Base-by-base conservation (phyloP, 345 rosid genomes). In the Linum lewisii region DNA sequence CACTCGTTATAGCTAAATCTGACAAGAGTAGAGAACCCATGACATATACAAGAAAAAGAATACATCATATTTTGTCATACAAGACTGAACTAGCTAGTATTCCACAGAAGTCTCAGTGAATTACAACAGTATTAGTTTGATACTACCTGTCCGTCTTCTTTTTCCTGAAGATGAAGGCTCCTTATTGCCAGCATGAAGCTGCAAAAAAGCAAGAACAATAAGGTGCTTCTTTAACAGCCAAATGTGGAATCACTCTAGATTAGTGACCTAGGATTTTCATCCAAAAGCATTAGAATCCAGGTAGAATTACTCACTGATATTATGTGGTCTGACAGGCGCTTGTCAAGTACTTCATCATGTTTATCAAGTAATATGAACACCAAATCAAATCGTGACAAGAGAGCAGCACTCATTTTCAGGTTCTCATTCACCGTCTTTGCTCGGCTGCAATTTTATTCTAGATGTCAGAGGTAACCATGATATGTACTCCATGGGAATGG, bases 401-500 rank as follows among this genome's bases (percentile, higher is more conserved):
- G 90, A 66, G 99, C 91, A 69, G 91, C 89, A 72, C 84, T 93
- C 97, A 89, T 89, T 71, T 87, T 89, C 77, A 93, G 77, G 73
- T 93, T 93, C 73, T 93, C 99, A 21, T 93, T 93, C 70, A 93
- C 97, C 32, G 99, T 93, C 85, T 83, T 92, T 34, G 97, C 94
- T 47, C 95, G 99, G 85, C 95, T 93, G 94, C 83, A 84, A 79
- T 69, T 58, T 66, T 63, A 77, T 69, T 72, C 70, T 62, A 64
- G 58, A 61, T 21, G 57, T 62, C 49, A 68, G 19, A 21, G 19
- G 19, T 51, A 18, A 51, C 54, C 16, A 51, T 53, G 9, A 36
- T 32, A 23, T n/a, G 45, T n/a, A 34, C 38, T n/a, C n/a, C 38
- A 34, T 34, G 10, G 7, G 38, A 11, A 42, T 42, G 47, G 47